Evolutionary conservation across 108 stramenopile genomes (phyloP).

Genomic region (Pseudonitzschia multiseries): DNA sequence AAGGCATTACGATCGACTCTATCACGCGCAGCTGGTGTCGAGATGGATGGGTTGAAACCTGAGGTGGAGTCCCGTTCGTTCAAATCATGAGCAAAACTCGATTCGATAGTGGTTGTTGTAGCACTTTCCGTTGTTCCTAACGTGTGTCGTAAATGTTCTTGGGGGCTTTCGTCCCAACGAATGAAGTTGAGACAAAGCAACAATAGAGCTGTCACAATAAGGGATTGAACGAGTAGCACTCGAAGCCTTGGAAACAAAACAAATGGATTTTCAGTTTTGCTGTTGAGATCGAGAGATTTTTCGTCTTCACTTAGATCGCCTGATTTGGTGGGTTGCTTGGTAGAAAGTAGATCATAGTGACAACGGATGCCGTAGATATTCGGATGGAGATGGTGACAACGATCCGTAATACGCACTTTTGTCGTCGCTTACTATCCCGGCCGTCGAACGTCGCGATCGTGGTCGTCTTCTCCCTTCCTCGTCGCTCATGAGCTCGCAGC

Average conservation of each 20-base stretch:
- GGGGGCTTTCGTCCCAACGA: not conserved
- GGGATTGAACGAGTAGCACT: conserved; percentile 9
- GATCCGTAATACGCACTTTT: not conserved
- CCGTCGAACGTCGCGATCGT: not conserved
- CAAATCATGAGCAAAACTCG: not conserved
- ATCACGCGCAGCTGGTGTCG: too few relatives aligned
- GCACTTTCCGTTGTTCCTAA: too few relatives aligned
- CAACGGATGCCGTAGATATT: not conserved
- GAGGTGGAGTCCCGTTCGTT: too few relatives aligned
- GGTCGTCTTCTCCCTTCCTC: not conserved
- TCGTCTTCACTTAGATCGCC: too few relatives aligned
- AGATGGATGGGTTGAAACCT: too few relatives aligned
- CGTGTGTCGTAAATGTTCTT: too few relatives aligned
- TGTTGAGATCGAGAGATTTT: not conserved
- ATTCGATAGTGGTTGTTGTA: not conserved
- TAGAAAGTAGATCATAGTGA: not conserved
- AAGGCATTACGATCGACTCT: not conserved
- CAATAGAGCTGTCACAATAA: not conserved
- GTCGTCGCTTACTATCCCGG: not conserved
- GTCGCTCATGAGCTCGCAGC: not conserved
- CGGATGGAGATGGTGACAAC: not conserved
- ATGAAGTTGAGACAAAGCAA: not conserved
- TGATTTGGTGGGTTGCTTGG: not conserved
- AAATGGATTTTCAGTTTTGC: not conserved
- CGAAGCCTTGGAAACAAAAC: not conserved